Evolutionary conservation across 345 rosid genomes (phyloP), one percentile per base, ranked within the genome.

Genomic region (Eutrema yunnanense): DNA sequence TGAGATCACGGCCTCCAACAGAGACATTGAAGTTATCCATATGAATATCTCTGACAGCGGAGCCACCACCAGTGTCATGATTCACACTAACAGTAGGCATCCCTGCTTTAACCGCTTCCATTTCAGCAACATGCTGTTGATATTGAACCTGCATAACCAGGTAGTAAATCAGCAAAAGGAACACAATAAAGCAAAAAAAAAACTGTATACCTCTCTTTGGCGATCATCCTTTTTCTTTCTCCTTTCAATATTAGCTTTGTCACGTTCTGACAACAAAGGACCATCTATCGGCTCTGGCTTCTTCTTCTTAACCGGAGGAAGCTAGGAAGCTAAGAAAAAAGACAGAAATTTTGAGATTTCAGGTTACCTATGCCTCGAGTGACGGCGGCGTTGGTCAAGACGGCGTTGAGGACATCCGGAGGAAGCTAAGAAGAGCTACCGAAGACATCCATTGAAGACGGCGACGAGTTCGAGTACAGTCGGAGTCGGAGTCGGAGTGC

Each of bases 1-100:
- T 90, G 14, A 95, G 93, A 84, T 92, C 99, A 32, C 97, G 99
- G 67, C 98, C 99, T 62, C 97, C 97, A 64, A 95, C 96, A 67
- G 99, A 92, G 69, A 95, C 79, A 77, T 73, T 92, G 69, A 95
- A 92, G 76, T 90, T 92, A 79, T 95, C 96, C 93, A 95, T 83
- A 71, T 90, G 96, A 64, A 95, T 86, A 81, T 92, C 97, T 86
- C 90, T 90, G 65, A 95, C 79, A 73, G 82, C 75, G 4, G 92
- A 78, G 75, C 99, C 98, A 70, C 89, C 84, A 42, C 81, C 73
- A 81, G 64, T 27, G 36, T 90, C 93, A 75, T 95, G 98, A 81
- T 76, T 95, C 34, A 95, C 96, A 74, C 88, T 81, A 13, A 82
- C 86, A 75, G 81, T 82, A 33, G 99, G 99, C 99, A 95, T 95